A percentile compares a stretch with the other conserved stretches of the same genome.
Conservation (phyloP, 495 filamentous ascomycete species). For the Entonaema liquescens region DNA sequence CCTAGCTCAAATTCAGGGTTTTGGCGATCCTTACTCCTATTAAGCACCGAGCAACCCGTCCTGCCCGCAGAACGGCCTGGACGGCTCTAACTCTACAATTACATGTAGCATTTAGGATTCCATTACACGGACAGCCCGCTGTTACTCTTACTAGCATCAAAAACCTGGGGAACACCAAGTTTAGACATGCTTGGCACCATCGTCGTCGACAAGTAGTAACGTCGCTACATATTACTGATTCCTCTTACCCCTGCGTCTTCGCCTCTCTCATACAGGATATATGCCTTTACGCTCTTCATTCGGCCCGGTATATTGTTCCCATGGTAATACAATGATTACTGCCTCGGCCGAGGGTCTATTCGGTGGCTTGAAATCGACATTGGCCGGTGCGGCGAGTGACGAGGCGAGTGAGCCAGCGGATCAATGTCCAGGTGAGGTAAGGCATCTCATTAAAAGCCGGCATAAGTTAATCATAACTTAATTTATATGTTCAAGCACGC, state of each 20-base stretch:
- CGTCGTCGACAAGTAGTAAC: conserved; percentile 5
- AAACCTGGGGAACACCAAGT: conserved; percentile 18
- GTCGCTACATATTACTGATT: conserved; percentile 12
- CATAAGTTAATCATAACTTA: conserved; percentile 20
- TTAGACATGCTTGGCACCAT: conserved; percentile 2
- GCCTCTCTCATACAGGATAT: conserved; percentile 14
- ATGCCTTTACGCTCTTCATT: conserved; percentile 28
- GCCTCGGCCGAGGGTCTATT: conserved; percentile 28
- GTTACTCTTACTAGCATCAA: background rate
- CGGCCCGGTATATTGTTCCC: conserved; percentile 41
- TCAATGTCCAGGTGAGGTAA: conserved; percentile 13
- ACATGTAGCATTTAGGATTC: conserved; percentile 24
- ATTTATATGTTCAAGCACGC: conserved; percentile 22
- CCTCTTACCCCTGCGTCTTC: conserved; percentile 5
- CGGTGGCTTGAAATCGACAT: conserved; percentile 17
- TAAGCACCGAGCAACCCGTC: conserved; percentile 37
- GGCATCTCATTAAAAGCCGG: conserved; percentile 10
- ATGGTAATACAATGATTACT: conserved; percentile 36
- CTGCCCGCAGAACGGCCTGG: conserved; percentile 21
- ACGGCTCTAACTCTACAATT: conserved; percentile 28
- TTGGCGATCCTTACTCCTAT: conserved; percentile 41
- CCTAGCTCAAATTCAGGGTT: conserved; percentile 34
- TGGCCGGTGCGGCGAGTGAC: conserved; percentile 6
- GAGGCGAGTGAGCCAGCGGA: conserved; percentile 6
- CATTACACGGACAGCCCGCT: conserved; percentile 21